Percentiles rank a stretch among this genome's conserved stretches.
These are phyloP conservation scores for Solanum hybrid DNA, from an alignment of 305 asterid species.

Conservation along the genomic window DNA sequence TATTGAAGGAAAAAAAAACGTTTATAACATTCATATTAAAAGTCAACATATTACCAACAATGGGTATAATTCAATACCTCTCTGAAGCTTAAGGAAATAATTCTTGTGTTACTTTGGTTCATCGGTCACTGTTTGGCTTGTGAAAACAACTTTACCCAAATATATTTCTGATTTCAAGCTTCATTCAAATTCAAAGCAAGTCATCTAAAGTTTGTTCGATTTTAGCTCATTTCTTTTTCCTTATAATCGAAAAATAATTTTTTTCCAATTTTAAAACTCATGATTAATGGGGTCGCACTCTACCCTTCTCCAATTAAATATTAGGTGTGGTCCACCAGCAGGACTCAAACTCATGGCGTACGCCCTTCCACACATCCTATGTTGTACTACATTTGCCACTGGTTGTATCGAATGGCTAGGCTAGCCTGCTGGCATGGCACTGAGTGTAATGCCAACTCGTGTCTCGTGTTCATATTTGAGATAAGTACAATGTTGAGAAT, in stretches of 20 bases:
- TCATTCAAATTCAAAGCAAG: neutral
- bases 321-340: neutral
- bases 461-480: neutral
- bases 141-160: neutral
- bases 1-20: neutral
- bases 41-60: neutral
- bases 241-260: neutral
- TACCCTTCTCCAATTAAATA: neutral
- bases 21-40: neutral
- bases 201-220: neutral
- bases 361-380: neutral
- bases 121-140: neutral
- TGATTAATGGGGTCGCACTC: neutral
- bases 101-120: neutral
- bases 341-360: neutral
- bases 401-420: neutral
- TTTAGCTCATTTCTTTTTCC: neutral
- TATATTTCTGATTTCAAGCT: neutral
- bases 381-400: neutral
- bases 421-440: neutral
- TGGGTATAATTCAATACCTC: neutral
- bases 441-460: neutral
- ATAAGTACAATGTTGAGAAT: neutral
- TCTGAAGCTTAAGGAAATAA: neutral
- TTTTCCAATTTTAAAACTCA: neutral